These are phyloP conservation scores for Fraxinus sp. DNA, from an alignment of 305 asterid species.

Conservation along the genomic window DNA sequence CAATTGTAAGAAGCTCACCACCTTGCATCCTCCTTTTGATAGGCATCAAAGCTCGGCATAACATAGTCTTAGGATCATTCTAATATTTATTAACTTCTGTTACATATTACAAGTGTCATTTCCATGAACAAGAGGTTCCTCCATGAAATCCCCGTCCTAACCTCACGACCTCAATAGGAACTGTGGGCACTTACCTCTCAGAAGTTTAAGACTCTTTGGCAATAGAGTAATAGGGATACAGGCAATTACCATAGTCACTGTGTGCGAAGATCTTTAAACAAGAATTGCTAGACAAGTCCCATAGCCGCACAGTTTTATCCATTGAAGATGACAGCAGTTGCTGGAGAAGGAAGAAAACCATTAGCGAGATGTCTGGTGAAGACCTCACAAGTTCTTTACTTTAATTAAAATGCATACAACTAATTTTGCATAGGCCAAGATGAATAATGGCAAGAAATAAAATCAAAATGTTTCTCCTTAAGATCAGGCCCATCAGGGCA, in stretches of 20 bases:
- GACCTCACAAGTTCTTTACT: slow-evolving; percentile 22
- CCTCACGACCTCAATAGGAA: slow-evolving; percentile 11
- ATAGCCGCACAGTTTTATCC: slow-evolving; percentile 85
- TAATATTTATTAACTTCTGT: neutral
- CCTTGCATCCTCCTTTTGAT: slow-evolving; percentile 5
- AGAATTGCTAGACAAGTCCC: slow-evolving; percentile 68
- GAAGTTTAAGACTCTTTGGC: neutral
- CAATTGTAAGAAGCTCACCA: slow-evolving; percentile 2
- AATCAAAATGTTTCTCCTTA: neutral
- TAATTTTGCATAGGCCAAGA: slow-evolving; percentile 17
- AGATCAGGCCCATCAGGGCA: neutral
- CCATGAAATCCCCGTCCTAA: neutral
- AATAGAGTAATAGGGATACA: slow-evolving; percentile 10
- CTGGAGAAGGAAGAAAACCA: slow-evolving; percentile 38
- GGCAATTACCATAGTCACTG: slow-evolving; percentile 73
- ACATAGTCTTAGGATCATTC: neutral
- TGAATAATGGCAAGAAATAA: neutral
- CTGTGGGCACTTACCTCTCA: neutral
- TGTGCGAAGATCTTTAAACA: slow-evolving; percentile 79
- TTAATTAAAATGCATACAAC: slow-evolving; percentile 22
- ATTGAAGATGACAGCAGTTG: slow-evolving; percentile 76
- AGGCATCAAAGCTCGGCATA: neutral
- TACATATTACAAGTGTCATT: slow-evolving; percentile 2
- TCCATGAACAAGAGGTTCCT: neutral
- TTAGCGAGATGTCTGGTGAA: slow-evolving; percentile 15